Evolutionary conservation across 2,329 filamentous ascomycete genomes (phyloP).

Genomic region (Harringtonia lauricola): DNA sequence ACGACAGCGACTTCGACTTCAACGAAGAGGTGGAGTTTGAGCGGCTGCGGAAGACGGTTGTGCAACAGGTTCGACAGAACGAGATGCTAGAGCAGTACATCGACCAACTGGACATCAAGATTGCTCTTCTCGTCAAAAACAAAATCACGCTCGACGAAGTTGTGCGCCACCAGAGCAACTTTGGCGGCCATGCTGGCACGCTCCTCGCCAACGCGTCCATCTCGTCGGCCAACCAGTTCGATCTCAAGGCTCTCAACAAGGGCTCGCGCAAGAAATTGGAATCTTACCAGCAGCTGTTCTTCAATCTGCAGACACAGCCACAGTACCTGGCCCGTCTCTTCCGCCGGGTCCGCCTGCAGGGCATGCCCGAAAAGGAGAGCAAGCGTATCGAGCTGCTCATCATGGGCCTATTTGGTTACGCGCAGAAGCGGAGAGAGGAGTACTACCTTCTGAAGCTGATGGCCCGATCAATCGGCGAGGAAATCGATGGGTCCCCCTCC

Average conservation of each 20-base stretch:
- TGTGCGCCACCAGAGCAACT: constrained; percentile 91
- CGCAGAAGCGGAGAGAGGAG: constrained; percentile 91
- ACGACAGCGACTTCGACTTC: constrained; percentile 97
- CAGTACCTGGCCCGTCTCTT: constrained; percentile 89
- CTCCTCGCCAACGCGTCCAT: constrained; percentile 84
- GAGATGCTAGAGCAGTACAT: constrained; percentile 97
- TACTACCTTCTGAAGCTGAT: constrained; percentile 93
- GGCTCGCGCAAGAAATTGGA: constrained; percentile 91
- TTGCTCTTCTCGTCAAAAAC: constrained; percentile 95
- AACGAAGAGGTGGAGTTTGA: constrained; percentile 98
- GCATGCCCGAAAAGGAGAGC: constrained; percentile 79
- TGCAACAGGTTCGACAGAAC: constrained; percentile 94
- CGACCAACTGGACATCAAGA: constrained; percentile 97
- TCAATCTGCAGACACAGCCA: constrained; percentile 91
- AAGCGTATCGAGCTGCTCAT: constrained; percentile 88
- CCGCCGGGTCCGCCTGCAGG: constrained; percentile 69
- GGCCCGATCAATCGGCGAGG: constrained; percentile 70
- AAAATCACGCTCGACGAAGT: constrained; percentile 98
- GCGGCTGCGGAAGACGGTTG: constrained; percentile 84
- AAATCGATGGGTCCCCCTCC: constrained; percentile 61
- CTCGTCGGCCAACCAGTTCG: constrained; percentile 81
- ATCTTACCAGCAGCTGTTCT: constrained; percentile 95
- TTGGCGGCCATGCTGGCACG: constrained; percentile 69
- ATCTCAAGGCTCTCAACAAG: constrained; percentile 95
- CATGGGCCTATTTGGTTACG: constrained; percentile 95